Base-by-base conservation (phyloP, 306 rosid genomes). In the Glycine latifolia region DNA sequence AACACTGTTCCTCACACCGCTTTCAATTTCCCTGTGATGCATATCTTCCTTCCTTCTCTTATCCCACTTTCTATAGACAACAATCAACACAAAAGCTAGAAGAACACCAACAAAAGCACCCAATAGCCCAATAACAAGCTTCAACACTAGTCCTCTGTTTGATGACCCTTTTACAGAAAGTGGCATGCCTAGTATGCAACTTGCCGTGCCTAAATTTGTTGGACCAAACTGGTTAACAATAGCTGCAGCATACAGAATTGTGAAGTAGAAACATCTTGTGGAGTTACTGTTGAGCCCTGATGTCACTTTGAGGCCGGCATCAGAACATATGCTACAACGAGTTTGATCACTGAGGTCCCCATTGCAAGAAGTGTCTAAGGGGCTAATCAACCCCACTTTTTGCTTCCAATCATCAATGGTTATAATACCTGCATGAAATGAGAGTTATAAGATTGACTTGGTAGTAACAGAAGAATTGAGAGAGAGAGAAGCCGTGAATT, bases 211-310 rank as follows among this genome's bases (percentile, higher is more conserved):
- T 4, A 68, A 55, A 80, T 94, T 86, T 2, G 81, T 78, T 1
- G 97, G 98, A 49, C 98, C 98, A n/a, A 73, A 65, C 63, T 91
- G 41, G 0, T 89, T 94, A 6, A 81, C 94, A 69, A 94, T 33
- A 66, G 82, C 97, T 0, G 89, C 83, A 53, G 98, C 96, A 76
- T 94, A 92, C 3, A 92, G 46, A 59, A 86, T 43, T 10, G 93
- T 8, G 73, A 85, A 92, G 72, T 89, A 84, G 5, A 88, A 94
- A 77, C 98, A 94, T 3, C 84, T 84, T 0, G 96, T 80, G 6
- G 79, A 47, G 71, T 89, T 9, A 3, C 8, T 9, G 0, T 13
- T 54, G 31, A 92, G 59, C 17, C 77, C 82, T 3, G 91, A 74
- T 2, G 73, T 86, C 13, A 89, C 91, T 44, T 62, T 86, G 77